Percentiles rank a stretch among this genome's conserved stretches.
Evolutionary conservation across 2,329 filamentous ascomycete genomes (phyloP).

Genomic region (Parafenestella ontariensis): DNA sequence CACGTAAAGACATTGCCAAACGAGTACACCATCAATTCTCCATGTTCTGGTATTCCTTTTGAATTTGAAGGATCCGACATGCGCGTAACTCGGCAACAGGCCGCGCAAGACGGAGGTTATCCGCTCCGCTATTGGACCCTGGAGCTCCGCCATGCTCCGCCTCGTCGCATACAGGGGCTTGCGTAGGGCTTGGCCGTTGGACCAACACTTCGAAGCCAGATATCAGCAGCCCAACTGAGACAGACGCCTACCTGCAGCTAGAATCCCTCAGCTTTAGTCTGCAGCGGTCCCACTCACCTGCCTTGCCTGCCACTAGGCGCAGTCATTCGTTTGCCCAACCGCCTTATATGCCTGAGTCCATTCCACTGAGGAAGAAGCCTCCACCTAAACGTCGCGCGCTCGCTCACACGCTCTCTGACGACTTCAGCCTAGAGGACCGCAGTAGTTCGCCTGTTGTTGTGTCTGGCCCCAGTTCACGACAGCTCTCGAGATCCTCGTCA

Average conservation of each 20-base stretch:
- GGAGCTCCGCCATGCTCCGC: constrained; percentile 7
- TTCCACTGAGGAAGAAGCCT: constrained; percentile 42
- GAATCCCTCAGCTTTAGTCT: constrained; percentile 1
- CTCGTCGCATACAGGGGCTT: constrained; percentile 12
- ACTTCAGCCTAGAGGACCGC: constrained; percentile 19
- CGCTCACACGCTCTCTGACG: constrained; percentile 21
- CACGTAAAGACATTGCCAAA: constrained; percentile 8
- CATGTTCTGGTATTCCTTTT: not conserved
- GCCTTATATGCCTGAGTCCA: constrained; percentile 49
- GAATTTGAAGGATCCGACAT: not conserved
- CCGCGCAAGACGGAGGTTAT: constrained; percentile 14
- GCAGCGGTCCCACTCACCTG: constrained; percentile 11
- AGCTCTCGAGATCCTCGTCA: constrained; percentile 32
- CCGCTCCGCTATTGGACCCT: constrained; percentile 14
- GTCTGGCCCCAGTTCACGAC: constrained; percentile 25
- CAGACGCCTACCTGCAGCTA: constrained; percentile 15
- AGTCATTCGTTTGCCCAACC: constrained; percentile 26
- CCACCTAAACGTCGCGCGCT: constrained; percentile 22
- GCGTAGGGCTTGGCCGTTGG: constrained; percentile 15
- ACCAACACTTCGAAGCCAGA: constrained; percentile 14
- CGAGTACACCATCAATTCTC: not conserved
- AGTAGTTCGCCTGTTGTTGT: constrained; percentile 33
- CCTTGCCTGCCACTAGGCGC: constrained; percentile 7
- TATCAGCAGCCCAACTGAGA: constrained; percentile 10
- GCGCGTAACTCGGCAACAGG: constrained; percentile 4